Evolutionary conservation across 2,329 filamentous ascomycete genomes (phyloP), one percentile per base, ranked within the genome.

Genomic region (Colletotrichum viniferum): DNA sequence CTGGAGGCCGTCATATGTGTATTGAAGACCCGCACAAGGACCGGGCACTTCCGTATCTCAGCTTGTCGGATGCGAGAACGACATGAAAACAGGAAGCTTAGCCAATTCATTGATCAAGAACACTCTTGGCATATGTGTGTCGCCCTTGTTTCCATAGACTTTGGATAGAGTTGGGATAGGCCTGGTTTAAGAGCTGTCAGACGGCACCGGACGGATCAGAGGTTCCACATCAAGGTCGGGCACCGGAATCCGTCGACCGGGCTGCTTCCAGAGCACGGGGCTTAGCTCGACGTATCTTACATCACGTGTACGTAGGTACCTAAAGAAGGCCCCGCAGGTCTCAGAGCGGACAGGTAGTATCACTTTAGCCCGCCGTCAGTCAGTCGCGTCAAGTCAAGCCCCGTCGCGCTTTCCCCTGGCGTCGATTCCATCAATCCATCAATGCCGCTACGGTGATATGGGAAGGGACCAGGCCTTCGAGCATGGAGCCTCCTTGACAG

Each of bases 401-500:
- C 43, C 43, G 43, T 52, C 73, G 73, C 73, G 73, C 70, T 52
- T 58, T 60, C 64, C 34, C 34, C n/a, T 18, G n/a, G 30, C n/a
- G 69, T 21, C 34, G 34, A 36, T 63, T 34, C 34, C 55, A 32
- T 75, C 58, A 64, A 73, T 34, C 34, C 55, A 32, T 75, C 58
- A 64, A 73, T 67, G 58, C 73, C 63, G 12, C 63, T 73, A 62
- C 48, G 32, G 32, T 75, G 69, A 75, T 68, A 67, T 64, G 48
- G 69, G 43, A 73, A 64, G 34, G 43, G 34, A 52, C 32, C 63
- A 48, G 69, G 56, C 62, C 38, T n/a, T 68, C 24, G 62, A 67
- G 72, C 72, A 73, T 75, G 73, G 69, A 75, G 63, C 69, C 69
- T 69, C 69, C 69, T 75, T 75, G 73, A 75, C 30, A 66, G 26